Evolutionary conservation across 2,329 filamentous ascomycete species (phyloP), one percentile per base, ranked within the genome.

Genomic region (Fusarium albidum): DNA sequence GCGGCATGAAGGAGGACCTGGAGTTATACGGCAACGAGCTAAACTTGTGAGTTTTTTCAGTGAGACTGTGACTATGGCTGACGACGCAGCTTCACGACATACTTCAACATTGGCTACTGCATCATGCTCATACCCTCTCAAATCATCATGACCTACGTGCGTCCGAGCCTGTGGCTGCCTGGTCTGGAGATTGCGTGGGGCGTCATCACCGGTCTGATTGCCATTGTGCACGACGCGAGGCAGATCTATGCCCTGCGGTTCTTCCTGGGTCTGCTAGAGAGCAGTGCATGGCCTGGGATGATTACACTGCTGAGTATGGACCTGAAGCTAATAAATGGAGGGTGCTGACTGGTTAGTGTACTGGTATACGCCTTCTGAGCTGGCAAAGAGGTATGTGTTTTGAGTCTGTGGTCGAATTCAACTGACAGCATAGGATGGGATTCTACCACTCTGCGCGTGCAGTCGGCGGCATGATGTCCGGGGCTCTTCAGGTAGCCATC

Each of bases 101-200:
- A 77, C 35, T 87, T 83, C 76, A 85, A 81, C 1, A 75, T 82
- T 3, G 84, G 84, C 12, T 87, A 87, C 60, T 79, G 84, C 3
- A 71, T 86, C 71, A 71, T 73, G 38, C 68, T 75, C 39, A 68
- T 71, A 38, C 71, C 73, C 1, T 73, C 70, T 15, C 75, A 73
- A 53, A 59, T 76, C 31, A 71, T 76, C 61, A 64, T 72, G 64
- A 75, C 69, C 6, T 67, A 70, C 40, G 68, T 76, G 17, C 69
- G 71, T 6, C 73, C 73, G 2, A 72, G 70, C 17, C 66, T 73
- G 41, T 75, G 71, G 71, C 70, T 77, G 5, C 74, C 74, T 0
- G 63, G 66, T 2, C 68, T 73, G 15, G 75, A 76, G 31, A 47
- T 68, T 13, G 42, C 62, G n/a, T 67, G 66, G 66, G 66, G 66